Evolutionary conservation across 108 stramenopile species (phyloP), one percentile per base, ranked within the genome.

Genomic region (Cyclotella atomus): DNA sequence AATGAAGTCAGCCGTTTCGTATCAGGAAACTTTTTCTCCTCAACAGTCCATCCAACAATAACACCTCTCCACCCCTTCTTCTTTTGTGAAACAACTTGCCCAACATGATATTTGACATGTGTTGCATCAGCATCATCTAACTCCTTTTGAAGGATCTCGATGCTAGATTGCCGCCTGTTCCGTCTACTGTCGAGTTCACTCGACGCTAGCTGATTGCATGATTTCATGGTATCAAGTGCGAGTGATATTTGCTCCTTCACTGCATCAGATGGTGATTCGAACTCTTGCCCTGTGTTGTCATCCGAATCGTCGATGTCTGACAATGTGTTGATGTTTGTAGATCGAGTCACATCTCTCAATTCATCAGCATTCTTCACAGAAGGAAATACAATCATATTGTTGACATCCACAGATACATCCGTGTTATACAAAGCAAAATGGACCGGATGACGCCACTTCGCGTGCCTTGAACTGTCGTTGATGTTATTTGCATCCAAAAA

Each of bases 81-180:
- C 41, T 68, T 82, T 52, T 94, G 92, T 64, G 84, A 75, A 10
- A 94, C 89, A 14, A 90, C 86, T 68, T 91, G 90, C 16, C 92
- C 92, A 9, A 94, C 81, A 45, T 74, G 77, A 66, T 84, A 94
- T 32, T 69, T 17, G 24, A 93, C 85, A 29, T 57, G 0, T 65
- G 71, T 56, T 76, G 73, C 83, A 59, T 49, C 55, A n/a, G 4
- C 54, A 0, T 45, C 53, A 19, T 30, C 33, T 25, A 10, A 38
- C 55, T 64, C 46, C 44, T 50, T 53, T 46, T 54, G 52, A 29
- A 71, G 71, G 5, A 68, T 53, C 25, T 68, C 57, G 20, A 81
- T 81, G 33, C 68, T 69, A 0, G 28, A 36, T 49, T 69, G 49
- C 15, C 79, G 66, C 47, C 63, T 73, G 15, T 27, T 69, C 24